These are phyloP conservation scores for Argentina anserina DNA, from an alignment of 306 rosid genomes.

Conservation along the genomic window DNA sequence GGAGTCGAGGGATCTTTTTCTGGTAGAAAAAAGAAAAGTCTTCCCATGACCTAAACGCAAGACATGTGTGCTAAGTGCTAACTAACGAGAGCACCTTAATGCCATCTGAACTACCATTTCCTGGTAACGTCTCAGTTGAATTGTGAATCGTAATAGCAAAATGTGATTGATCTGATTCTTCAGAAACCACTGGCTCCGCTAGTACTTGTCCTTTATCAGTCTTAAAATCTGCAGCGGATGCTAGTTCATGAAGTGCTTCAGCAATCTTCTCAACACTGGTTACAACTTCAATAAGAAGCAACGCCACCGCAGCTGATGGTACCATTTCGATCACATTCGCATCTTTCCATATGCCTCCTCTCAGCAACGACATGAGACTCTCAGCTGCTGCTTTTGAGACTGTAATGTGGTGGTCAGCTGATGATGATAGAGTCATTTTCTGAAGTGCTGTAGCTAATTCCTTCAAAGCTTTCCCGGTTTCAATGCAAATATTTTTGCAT, in stretches of 20 bases:
- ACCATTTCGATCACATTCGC: background rate
- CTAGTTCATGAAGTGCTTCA: constrained; percentile 11
- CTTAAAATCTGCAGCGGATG: constrained; percentile 10
- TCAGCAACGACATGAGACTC: background rate
- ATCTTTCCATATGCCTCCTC: background rate
- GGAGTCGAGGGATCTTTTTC: too few species aligned
- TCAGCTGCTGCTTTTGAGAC: background rate
- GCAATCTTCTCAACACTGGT: background rate
- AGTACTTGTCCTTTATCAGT: background rate
- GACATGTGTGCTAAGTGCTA: too few species aligned
- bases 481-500: constrained; percentile 10
- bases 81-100: too few species aligned
- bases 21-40: too few species aligned
- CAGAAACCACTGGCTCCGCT: background rate
- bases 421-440: constrained; percentile 8
- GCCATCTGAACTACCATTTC: background rate
- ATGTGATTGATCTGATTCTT: background rate
- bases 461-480: constrained; percentile 20
- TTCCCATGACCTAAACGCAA: too few species aligned
- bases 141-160: background rate
- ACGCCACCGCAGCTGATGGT: constrained; percentile 2
- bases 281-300: background rate
- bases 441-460: constrained; percentile 8
- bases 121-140: background rate
- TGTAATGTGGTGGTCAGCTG: background rate